Conservation (phyloP, 2,329 filamentous ascomycete genomes). For the Tolypocladium tundrense region DNA sequence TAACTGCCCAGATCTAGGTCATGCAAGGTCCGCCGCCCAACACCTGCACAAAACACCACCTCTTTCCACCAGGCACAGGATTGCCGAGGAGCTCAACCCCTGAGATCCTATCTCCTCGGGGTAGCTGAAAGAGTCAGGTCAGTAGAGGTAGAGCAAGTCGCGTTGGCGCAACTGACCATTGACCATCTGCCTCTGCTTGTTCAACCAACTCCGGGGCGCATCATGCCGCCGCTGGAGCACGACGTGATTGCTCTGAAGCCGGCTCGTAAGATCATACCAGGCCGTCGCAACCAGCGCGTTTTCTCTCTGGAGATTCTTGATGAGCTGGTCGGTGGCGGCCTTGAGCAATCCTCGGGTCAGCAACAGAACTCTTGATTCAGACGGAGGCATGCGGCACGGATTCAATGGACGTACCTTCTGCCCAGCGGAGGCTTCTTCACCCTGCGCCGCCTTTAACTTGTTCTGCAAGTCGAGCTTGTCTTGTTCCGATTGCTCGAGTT, state of each 20-base stretch:
- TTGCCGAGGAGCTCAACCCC: slow-evolving; percentile 14
- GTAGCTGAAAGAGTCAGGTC: slow-evolving; percentile 30
- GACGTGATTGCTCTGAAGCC: slow-evolving; percentile 75
- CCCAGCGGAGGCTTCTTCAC: slow-evolving; percentile 35
- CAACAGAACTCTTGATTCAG: background rate
- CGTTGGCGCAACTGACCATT: slow-evolving; percentile 42
- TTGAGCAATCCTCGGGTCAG: slow-evolving; percentile 13
- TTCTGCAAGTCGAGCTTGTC: slow-evolving; percentile 46
- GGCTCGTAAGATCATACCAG: slow-evolving; percentile 73
- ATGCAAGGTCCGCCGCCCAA: background rate
- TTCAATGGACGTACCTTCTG: slow-evolving; percentile 38
- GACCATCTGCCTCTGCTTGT: slow-evolving; percentile 67
- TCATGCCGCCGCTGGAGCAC: slow-evolving; percentile 66
- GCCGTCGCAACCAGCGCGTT: slow-evolving; percentile 71
- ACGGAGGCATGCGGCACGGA: background rate
- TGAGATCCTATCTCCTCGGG: slow-evolving; percentile 33
- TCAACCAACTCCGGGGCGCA: slow-evolving; percentile 70
- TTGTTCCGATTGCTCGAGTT: slow-evolving; percentile 48
- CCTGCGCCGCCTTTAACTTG: slow-evolving; percentile 41
- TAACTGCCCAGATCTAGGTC: background rate
- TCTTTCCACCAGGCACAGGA: background rate
- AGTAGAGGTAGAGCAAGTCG: slow-evolving; percentile 34
- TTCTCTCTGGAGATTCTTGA: slow-evolving; percentile 65
- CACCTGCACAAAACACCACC: background rate
- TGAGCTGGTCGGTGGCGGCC: slow-evolving; percentile 42